These are phyloP conservation scores for Helicocarpus griseus DNA, from an alignment of 2,329 filamentous ascomycete species.

Conservation along the genomic window DNA sequence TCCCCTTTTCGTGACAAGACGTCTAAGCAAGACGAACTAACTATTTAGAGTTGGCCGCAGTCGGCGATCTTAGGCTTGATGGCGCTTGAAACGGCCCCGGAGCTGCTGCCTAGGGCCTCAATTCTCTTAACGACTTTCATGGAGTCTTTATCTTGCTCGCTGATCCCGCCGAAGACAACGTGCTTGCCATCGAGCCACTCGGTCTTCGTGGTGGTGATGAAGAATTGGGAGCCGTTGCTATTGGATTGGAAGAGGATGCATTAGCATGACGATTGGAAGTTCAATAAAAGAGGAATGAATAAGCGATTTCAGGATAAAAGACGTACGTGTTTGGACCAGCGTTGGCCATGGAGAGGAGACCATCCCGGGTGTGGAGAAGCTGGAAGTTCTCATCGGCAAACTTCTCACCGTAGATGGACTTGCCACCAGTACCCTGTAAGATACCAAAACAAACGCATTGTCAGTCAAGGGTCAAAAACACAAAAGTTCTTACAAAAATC, in stretches of 20 bases:
- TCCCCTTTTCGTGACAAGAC: not conserved
- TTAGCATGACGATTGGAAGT: constrained; percentile 5
- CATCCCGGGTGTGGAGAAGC: constrained; percentile 61
- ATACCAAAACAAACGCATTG: not conserved
- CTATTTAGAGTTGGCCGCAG: constrained; percentile 38
- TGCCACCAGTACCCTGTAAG: constrained; percentile 71
- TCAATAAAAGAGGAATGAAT: not conserved
- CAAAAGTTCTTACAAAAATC: not conserved
- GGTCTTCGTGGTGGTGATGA: constrained; percentile 60
- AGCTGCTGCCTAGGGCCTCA: constrained; percentile 48
- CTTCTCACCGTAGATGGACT: constrained; percentile 92
- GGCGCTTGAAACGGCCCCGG: constrained; percentile 42
- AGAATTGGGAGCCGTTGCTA: constrained; percentile 64
- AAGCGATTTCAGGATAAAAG: not conserved
- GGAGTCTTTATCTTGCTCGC: constrained; percentile 35
- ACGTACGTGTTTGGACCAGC: constrained; percentile 81
- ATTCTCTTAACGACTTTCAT: constrained; percentile 49
- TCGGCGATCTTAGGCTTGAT: constrained; percentile 47
- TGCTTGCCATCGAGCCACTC: constrained; percentile 59
- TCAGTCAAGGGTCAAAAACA: constrained; percentile 9
- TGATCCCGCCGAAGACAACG: constrained; percentile 59
- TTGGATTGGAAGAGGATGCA: not conserved
- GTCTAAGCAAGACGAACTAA: not conserved
- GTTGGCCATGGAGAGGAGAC: constrained; percentile 90
- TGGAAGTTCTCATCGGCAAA: constrained; percentile 90